Conservation (phyloP, 805 yeast species). For the Kluyveromyces lactis region DNA sequence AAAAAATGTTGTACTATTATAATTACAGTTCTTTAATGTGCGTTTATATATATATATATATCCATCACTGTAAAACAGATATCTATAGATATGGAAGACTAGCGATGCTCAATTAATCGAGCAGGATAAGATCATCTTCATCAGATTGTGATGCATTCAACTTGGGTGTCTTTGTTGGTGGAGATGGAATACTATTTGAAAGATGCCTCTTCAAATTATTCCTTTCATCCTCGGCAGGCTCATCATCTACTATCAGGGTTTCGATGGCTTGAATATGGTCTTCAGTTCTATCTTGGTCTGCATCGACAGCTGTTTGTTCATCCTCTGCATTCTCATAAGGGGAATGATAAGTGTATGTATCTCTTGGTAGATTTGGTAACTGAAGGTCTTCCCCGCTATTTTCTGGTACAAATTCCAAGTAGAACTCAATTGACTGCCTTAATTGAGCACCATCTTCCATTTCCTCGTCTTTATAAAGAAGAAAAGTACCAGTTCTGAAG, state of each 20-base stretch:
- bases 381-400: conserved; percentile 10
- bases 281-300: conserved; percentile 7
- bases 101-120: not conserved
- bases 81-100: too few relatives aligned
- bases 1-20: too few relatives aligned
- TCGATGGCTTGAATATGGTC: conserved; percentile 6
- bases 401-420: conserved; percentile 30
- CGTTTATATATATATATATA: too few relatives aligned
- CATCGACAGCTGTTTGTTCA: conserved; percentile 4
- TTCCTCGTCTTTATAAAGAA: conserved; percentile 74
- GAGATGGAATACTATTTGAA: not conserved
- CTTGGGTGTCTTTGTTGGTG: not conserved
- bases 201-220: not conserved
- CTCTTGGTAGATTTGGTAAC: conserved; percentile 27
- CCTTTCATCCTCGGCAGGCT: conserved; percentile 12
- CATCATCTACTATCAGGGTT: conserved; percentile 7
- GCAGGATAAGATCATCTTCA: not conserved
- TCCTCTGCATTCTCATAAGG: conserved; percentile 6
- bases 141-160: not conserved
- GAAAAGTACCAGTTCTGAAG: conserved; percentile 48
- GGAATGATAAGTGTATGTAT: conserved; percentile 3
- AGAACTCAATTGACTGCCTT: conserved; percentile 55
- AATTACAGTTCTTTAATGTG: too few relatives aligned
- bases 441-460: conserved; percentile 34
- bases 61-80: too few relatives aligned